These are phyloP conservation scores for Yamagishiella unicocca DNA, from an alignment of 139 green algal genomes.

Conservation along the genomic window DNA sequence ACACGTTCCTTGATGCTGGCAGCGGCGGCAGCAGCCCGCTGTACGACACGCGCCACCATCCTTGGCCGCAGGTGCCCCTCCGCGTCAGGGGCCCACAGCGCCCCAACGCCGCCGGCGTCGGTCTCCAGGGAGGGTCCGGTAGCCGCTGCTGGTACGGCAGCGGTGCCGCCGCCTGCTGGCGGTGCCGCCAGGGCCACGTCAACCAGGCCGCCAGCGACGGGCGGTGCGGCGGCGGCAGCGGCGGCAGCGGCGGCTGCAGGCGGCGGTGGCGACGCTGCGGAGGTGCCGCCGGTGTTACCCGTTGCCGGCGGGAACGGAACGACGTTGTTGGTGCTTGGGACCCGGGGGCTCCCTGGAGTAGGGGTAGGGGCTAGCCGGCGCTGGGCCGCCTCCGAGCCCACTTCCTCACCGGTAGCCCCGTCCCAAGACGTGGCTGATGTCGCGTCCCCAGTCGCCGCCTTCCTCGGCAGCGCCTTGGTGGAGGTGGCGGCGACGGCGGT, in stretches of 20 bases:
- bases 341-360: no score
- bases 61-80: conserved; percentile 17
- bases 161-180: not conserved
- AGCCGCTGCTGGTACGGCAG: not conserved
- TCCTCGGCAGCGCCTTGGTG: not conserved
- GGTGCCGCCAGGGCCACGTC: conserved; percentile 12
- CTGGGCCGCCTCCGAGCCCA: no score
- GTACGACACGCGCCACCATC: not conserved
- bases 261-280: not conserved
- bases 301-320: not conserved
- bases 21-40: not conserved
- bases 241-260: not conserved
- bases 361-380: no score
- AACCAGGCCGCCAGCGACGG: conserved; percentile 5
- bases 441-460: not conserved
- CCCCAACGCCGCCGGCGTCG: not conserved
- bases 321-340: conserved; percentile 1
- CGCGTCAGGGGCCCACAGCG: conserved; percentile 23
- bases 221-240: not conserved
- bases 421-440: no score
- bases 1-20: not conserved
- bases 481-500: not conserved
- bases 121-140: not conserved
- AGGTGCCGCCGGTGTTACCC: not conserved
- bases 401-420: no score